Evolutionary conservation across 306 rosid genomes (phyloP).

Genomic region (Cicer bijugum): DNA sequence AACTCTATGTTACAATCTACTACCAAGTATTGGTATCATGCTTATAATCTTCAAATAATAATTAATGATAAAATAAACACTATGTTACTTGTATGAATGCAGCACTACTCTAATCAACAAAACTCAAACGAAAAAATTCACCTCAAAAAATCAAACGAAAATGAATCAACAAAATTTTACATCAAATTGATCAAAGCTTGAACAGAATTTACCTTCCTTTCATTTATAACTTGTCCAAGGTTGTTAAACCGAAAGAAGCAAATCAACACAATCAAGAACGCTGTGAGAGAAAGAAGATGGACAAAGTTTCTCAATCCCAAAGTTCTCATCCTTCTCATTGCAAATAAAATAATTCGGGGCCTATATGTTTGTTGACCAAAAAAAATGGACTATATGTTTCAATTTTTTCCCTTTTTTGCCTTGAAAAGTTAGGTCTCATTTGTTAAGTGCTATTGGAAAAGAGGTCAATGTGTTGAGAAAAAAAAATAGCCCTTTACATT

Average conservation of each 20-base stretch:
- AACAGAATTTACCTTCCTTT: conserved; percentile 18
- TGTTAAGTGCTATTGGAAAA: conserved; percentile 5
- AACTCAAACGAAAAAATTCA: not conserved
- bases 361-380: not conserved
- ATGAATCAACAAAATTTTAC: conserved; percentile 1
- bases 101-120: not conserved
- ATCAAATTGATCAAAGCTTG: conserved; percentile 29
- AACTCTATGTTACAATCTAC: too few relatives aligned
- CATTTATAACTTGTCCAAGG: not conserved
- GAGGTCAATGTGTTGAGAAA: conserved; percentile 8
- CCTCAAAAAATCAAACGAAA: not conserved
- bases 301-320: conserved; percentile 22
- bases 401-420: not conserved
- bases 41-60: conserved; percentile 15
- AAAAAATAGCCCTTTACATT: not conserved
- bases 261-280: conserved; percentile 37
- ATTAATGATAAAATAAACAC: not conserved
- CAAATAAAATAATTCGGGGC: not conserved
- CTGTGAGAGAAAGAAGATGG: conserved; percentile 35
- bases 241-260: conserved; percentile 35
- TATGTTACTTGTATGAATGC: not conserved
- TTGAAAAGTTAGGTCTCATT: not conserved
- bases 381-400: too few relatives aligned
- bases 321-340: conserved; percentile 33
- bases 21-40: not conserved